Evolutionary conservation across 1,284 basidiomycete genomes (phyloP), one percentile per base, ranked within the genome.

Genomic region (Pseudozyma sp.): DNA sequence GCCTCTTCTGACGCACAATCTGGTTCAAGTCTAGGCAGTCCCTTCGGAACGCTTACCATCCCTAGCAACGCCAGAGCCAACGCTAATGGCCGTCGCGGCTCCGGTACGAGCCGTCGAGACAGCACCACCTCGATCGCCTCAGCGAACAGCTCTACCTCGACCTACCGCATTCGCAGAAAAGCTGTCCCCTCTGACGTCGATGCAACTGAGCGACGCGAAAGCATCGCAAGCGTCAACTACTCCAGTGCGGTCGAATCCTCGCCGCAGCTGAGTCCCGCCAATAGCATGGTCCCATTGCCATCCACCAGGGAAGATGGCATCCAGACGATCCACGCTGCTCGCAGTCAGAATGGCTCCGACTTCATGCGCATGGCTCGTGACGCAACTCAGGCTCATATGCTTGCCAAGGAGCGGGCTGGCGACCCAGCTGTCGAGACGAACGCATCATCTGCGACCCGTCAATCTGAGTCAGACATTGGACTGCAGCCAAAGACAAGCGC

Each of bases 91-190:
- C 51, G 34, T 33, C 53, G 48, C 17, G n/a, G 37, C 29, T 37
- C 53, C 4, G 33, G 13, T 30, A 40, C n/a, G 8, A 45, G 33
- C 29, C 55, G 70, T 30, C 54, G 69, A 2, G 58, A 48, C 30
- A 73, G 73, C 50, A 39, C 64, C 5, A 49, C 54, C 6, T 76
- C 73, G 2, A 39, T 67, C 8, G 59, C 37, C n/a, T 68, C 69
- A 33, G 61, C 54, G 13, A 47, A 54, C 43, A 71, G 65, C 39
- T 68, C 73, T 7, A 62, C 65, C 8, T 76, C 73, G 30, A 76
- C 73, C 10, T 73, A 68, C 42, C 57, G 73, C 29, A 64, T 76
- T 30, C 61, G 64, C 14, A 64, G 65, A 29, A 76, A 76, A 45
- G 60, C 69, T 1, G 73, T 76, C 8, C 69, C 69, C 2, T 68